Evolutionary conservation across 345 rosid genomes (phyloP), one percentile per base, ranked within the genome.

Genomic region (Bruguiera sexangula): DNA sequence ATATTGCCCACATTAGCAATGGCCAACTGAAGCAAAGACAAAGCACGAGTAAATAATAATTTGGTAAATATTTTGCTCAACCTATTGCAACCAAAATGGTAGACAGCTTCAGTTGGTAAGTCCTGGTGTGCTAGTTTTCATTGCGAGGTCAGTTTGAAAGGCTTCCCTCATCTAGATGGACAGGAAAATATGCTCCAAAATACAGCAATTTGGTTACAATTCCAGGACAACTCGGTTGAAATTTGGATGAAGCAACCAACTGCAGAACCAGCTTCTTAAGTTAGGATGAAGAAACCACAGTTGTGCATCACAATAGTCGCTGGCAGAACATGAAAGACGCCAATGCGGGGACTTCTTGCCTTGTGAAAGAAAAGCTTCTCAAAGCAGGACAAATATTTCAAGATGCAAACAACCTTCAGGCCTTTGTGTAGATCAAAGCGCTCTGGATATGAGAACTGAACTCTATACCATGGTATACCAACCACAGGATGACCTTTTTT

Each of bases 331-430:
- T 24, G 52, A 22, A 39, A n/a, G 52, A 56, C 19, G 52, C 7
- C 52, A 62, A 37, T 21, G 15, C 52, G 3, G 18, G 20, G 19
- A 24, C 18, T 22, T 46, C 52, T 9, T 37, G 26, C 29, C 66
- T 62, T 39, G 52, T 62, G 31, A 62, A 62, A 39, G 20, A 4
- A 15, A 5, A 62, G 66, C 51, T 36, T 62, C 66, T 37, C 66
- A 36, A 37, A 62, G 53, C 66, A 62, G 66, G 21, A 19, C 21
- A 2, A 22, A 24, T 34, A 62, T 57, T 34, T 62, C 65, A 32
- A 36, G 46, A 62, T 36, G 65, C 21, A 31, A 62, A n/a, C 65
- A 62, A 56, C 11, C 26, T 62, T 62, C 51, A 13, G 26, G 21
- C 51, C 66, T 39, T n/a, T 37, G 46, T 39, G 52, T 37, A 24